A percentile compares a stretch with the other conserved stretches of the same genome.
Evolutionary conservation across 2,329 filamentous ascomycete species (phyloP).

Genomic region (Xylaria arbuscula): DNA sequence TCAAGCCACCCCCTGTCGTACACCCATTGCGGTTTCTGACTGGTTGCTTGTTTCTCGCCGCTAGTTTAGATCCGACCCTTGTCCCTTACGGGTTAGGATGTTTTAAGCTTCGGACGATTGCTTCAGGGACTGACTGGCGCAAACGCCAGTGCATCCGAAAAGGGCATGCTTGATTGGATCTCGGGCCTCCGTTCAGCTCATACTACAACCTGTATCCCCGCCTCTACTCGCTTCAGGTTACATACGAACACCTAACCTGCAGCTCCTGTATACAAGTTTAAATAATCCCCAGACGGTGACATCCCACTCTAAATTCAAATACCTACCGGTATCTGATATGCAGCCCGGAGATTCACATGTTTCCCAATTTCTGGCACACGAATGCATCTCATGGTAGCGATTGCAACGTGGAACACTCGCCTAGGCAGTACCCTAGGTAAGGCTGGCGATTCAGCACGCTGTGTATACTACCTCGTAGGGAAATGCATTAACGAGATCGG

Average conservation of each 20-base stretch:
- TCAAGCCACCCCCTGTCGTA: conserved; percentile 32
- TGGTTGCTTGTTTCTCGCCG: conserved; percentile 33
- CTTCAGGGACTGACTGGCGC: conserved; percentile 26
- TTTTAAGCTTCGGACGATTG: conserved; percentile 4
- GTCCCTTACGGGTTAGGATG: conserved; percentile 11
- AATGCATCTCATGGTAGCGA: conserved; percentile 4
- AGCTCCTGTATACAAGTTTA: background rate
- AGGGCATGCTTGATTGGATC: conserved; percentile 34
- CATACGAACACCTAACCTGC: conserved; percentile 3
- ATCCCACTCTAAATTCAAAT: background rate
- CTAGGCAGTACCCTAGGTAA: background rate
- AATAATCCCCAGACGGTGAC: background rate
- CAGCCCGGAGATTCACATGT: background rate
- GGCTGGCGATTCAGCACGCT: conserved; percentile 14
- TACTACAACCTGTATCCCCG: background rate
- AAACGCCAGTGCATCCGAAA: conserved; percentile 15
- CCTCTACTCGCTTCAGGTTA: background rate
- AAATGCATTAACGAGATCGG: conserved; percentile 10
- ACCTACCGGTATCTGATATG: background rate
- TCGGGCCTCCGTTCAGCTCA: conserved; percentile 22
- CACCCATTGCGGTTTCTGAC: conserved; percentile 25
- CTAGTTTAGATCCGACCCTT: conserved; percentile 1
- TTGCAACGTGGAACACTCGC: background rate
- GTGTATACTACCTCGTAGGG: background rate
- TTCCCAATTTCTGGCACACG: background rate